Evolutionary conservation across 2,329 filamentous ascomycete genomes (phyloP), one percentile per base, ranked within the genome.

Genomic region (Pseudogymnoascus sp.): DNA sequence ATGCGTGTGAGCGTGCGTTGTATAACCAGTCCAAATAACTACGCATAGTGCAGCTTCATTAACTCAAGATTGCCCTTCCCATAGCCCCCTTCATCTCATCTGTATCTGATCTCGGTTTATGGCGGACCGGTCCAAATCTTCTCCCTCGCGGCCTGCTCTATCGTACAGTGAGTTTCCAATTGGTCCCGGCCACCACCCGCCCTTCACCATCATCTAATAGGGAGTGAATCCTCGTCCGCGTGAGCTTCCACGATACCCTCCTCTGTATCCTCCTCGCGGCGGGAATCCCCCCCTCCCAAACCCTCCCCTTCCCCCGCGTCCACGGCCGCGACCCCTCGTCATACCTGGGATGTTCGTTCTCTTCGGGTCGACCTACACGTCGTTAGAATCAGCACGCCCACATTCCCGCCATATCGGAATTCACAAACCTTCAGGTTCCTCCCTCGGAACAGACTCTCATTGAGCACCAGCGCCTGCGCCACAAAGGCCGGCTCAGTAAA

Each of bases 341-440:
- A 99, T 93, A 64, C 94, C 94, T 1, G 94, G 94, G 61, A 99
- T 81, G 74, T 99, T 99, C 69, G 94, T 99, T 65, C 94, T 89
- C 81, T 99, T 99, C 35, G 94, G 93, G 22, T 88, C 85, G 63
- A 91, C 88, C 88, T 91, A 64, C 38, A 45, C 35, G 28, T n/a
- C 22, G 30, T 12, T 30, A 39, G 42, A 22, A 28, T 28, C n/a
- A 63, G 16, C 12, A 16, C 36, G 36, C 3, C 42, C 12, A n/a
- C 42, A n/a, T 3, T 1, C 42, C 6, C 42, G 0, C 12, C 42
- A 1, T 42, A 22, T 38, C 9, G 38, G 49, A 30, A 58, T 25
- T 22, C 52, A 35, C 52, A 58, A 73, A 97, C 94, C 85, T 99
- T 99, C 75, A 99, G 85, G 75, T 94, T 95, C 71, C 94, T 86